A percentile compares a stretch with the other conserved stretches of the same genome.
phyloP scores from a whole-genome alignment of 495 filamentous ascomycete species.

The Hyaloscypha variabilis region DNA sequence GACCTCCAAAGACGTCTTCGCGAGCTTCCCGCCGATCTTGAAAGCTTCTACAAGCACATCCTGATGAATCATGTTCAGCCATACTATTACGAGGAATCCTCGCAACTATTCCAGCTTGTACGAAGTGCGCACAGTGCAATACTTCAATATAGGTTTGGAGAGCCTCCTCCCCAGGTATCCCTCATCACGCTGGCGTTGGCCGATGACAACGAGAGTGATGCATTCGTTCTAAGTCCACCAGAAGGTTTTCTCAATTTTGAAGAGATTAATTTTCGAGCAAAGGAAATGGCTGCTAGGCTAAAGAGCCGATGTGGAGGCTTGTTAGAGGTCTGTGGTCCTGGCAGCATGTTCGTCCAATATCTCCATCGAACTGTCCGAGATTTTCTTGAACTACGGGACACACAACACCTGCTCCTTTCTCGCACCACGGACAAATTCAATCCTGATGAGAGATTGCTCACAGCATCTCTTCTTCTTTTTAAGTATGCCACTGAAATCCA shows the following conservation, averaged over 20 bases:
- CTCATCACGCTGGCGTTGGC: neutral
- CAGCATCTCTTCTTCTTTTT: no score
- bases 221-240: neutral
- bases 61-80: neutral
- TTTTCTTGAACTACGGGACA: neutral
- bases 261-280: neutral
- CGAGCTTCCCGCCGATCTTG: conserved; percentile 6
- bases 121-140: neutral
- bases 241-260: neutral
- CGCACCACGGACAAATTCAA: no score
- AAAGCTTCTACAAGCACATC: conserved; percentile 10
- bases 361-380: conserved; percentile 1
- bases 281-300: neutral
- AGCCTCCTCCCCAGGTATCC: no score
- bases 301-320: neutral
- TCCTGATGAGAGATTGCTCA: no score
- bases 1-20: conserved; percentile 9
- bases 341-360: neutral
- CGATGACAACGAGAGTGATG: neutral
- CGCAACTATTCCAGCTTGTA: conserved; percentile 1
- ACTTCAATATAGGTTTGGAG: neutral
- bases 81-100: conserved; percentile 8
- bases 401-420: no score
- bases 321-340: neutral
- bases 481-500: no score